Percentiles rank a stretch among this genome's conserved stretches.
Evolutionary conservation across 352 stramenopile genomes (phyloP).

Genomic region (Pythium monospermum): DNA sequence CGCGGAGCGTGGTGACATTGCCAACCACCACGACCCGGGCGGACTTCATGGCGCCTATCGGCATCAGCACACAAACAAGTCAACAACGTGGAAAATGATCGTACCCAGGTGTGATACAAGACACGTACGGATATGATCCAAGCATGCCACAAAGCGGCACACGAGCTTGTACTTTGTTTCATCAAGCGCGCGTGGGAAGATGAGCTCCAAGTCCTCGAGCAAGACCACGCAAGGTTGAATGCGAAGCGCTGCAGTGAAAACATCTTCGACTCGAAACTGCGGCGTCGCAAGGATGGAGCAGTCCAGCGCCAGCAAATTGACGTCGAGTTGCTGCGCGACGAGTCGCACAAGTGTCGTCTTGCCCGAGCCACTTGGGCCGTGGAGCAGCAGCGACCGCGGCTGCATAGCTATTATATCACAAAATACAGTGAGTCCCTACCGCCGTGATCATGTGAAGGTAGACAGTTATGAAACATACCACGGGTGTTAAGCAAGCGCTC

Average conservation of each 20-base stretch:
- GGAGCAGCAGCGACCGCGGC: constrained; percentile 48
- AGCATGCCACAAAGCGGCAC: constrained; percentile 46
- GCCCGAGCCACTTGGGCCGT: constrained; percentile 58
- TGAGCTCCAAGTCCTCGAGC: constrained; percentile 68
- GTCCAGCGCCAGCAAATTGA: constrained; percentile 65
- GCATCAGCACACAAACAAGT: not conserved
- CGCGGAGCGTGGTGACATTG: constrained; percentile 44
- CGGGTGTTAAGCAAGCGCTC: not conserved
- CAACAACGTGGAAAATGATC: not conserved
- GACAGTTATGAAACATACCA: not conserved
- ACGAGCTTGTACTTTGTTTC: constrained; percentile 71
- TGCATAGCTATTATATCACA: constrained; percentile 13
- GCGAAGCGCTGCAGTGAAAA: constrained; percentile 65
- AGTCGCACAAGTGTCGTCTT: constrained; percentile 69
- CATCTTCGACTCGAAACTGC: constrained; percentile 46
- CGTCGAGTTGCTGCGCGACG: constrained; percentile 35
- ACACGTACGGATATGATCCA: constrained; percentile 51
- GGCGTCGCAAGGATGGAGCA: constrained; percentile 46
- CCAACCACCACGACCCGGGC: constrained; percentile 54
- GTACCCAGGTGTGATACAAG: not conserved
- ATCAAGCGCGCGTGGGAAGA: constrained; percentile 68
- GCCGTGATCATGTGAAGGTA: not conserved
- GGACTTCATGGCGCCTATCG: constrained; percentile 23
- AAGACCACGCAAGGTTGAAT: constrained; percentile 67
- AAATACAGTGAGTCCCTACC: not conserved